These are phyloP conservation scores for Simplicillium sp. DNA, from an alignment of 2,329 filamentous ascomycete species.

Conservation along the genomic window DNA sequence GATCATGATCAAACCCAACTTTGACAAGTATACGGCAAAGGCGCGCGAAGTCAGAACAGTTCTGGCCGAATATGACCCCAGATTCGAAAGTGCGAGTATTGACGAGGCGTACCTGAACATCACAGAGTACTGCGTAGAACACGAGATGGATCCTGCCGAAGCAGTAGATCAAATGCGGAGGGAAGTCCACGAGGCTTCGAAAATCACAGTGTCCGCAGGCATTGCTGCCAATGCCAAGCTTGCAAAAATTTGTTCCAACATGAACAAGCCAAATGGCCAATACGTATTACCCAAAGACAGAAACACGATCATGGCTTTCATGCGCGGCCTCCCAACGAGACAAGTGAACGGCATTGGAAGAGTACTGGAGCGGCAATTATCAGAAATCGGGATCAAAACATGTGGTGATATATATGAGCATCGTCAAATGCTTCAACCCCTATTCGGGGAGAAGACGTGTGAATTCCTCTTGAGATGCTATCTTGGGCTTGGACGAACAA, in stretches of 20 bases:
- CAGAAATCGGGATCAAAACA: slow-evolving; percentile 76
- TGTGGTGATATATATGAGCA: slow-evolving; percentile 81
- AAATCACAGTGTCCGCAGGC: slow-evolving; percentile 85
- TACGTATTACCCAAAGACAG: slow-evolving; percentile 67
- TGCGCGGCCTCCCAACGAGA: slow-evolving; percentile 71
- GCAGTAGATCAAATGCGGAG: slow-evolving; percentile 68
- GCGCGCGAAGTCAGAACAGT: slow-evolving; percentile 79
- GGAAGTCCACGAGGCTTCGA: slow-evolving; percentile 65
- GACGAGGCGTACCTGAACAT: slow-evolving; percentile 97
- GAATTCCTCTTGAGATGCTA: slow-evolving; percentile 79
- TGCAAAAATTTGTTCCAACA: slow-evolving; percentile 91
- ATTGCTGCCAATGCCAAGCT: slow-evolving; percentile 90
- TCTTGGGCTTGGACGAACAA: slow-evolving; percentile 77
- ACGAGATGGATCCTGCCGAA: slow-evolving; percentile 59
- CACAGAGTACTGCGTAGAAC: slow-evolving; percentile 69
- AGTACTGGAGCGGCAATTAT: slow-evolving; percentile 83
- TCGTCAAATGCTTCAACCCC: slow-evolving; percentile 59
- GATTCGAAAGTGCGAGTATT: slow-evolving; percentile 88
- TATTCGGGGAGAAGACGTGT: slow-evolving; percentile 89
- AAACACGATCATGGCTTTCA: slow-evolving; percentile 70
- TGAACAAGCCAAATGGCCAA: slow-evolving; percentile 95
- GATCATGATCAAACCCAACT: slow-evolving; percentile 74
- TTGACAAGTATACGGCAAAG: slow-evolving; percentile 84
- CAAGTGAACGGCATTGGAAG: slow-evolving; percentile 95
- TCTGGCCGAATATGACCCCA: slow-evolving; percentile 75